phyloP scores from a whole-genome alignment of 1,284 basidiomycete genomes.

The Pascua sp. region DNA sequence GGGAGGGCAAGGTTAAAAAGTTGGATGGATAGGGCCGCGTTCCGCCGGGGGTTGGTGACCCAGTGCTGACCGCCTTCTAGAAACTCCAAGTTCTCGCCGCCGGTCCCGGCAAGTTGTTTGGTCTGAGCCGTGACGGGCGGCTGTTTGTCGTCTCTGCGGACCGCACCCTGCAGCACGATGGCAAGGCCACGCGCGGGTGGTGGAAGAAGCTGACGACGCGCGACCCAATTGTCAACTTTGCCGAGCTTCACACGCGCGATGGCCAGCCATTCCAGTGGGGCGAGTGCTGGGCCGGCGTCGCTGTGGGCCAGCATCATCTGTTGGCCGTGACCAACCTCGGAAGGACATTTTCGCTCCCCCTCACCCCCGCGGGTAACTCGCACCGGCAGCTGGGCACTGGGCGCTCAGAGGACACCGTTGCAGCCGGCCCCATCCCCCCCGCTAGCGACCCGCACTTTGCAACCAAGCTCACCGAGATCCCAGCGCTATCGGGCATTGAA shows the following conservation, averaged over 20 bases:
- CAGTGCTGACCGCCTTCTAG: constrained; percentile 51
- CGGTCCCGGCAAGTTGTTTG: constrained; percentile 61
- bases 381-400: constrained; percentile 80
- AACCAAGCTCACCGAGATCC: constrained; percentile 73
- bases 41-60: too few relatives aligned
- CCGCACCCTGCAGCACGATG: constrained; percentile 40
- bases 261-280: constrained; percentile 56
- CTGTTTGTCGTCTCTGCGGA: constrained; percentile 66
- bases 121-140: constrained; percentile 64
- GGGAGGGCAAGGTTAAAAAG: too few relatives aligned
- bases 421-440: constrained; percentile 35
- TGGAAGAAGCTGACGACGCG: constrained; percentile 36
- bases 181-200: constrained; percentile 29
- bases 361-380: constrained; percentile 72
- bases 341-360: constrained; percentile 73
- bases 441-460: constrained; percentile 63
- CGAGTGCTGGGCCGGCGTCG: constrained; percentile 66
- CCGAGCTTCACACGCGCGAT: constrained; percentile 49
- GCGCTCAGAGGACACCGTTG: constrained; percentile 31
- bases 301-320: constrained; percentile 74
- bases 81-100: constrained; percentile 63
- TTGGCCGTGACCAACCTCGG: constrained; percentile 79
- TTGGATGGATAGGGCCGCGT: too few relatives aligned
- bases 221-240: constrained; percentile 46
- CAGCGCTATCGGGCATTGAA: constrained; percentile 64